Conservation (phyloP, 148 eudicot species). For the Cornus kousa region DNA sequence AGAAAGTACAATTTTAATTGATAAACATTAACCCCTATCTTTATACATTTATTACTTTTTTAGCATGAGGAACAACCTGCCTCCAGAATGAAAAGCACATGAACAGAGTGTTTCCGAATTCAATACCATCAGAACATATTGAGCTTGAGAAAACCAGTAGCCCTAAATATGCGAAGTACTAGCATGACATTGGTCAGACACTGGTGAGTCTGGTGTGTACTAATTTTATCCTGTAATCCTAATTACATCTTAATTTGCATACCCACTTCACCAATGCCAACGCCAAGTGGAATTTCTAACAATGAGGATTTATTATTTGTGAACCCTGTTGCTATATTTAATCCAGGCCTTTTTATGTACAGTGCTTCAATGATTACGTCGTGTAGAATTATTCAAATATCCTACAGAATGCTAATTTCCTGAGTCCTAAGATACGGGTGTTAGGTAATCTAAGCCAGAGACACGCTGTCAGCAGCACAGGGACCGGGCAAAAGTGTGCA, state of each 20-base stretch:
- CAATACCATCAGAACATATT: neutral
- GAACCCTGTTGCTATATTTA: neutral
- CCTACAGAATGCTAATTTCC: slow-evolving; percentile 6
- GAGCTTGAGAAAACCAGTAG: neutral
- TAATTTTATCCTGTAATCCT: neutral
- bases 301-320: neutral
- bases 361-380: neutral
- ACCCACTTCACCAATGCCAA: neutral
- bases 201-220: neutral
- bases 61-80: neutral
- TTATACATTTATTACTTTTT: neutral
- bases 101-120: neutral
- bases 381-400: neutral
- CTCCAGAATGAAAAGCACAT: neutral
- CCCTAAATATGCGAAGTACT: neutral
- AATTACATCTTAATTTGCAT: neutral
- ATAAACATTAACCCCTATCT: neutral
- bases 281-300: neutral
- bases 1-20: neutral
- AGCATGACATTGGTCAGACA: neutral
- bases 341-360: neutral
- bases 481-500: neutral
- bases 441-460: neutral
- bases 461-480: neutral
- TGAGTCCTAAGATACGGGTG: neutral